Base-by-base conservation (phyloP, 139 green algal species). In the Dunaliella sp. region DNA sequence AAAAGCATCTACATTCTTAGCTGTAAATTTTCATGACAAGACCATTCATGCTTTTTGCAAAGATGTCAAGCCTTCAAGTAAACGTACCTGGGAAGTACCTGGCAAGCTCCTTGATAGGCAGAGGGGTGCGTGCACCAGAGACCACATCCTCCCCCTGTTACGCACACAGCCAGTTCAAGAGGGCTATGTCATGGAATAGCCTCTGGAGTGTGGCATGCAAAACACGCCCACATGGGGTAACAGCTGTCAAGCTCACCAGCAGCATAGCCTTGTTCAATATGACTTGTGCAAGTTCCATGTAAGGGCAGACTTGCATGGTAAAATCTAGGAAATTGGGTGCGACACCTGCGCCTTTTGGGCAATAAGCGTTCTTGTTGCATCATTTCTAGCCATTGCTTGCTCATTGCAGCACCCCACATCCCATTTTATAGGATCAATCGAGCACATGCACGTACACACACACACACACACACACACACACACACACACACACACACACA, bases 131-230 rank as follows among this genome's bases (percentile, higher is more conserved):
- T 38, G 96, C 97, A 38, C 88, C 94, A 3, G 93, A 90, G 65
- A 98, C 95, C 84, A 98, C 95, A 73, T 98, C 95, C 91, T 98
- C 95, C 22, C 95, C 95, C 89, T 95, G 91, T 26, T n/a, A n/a
- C n/a, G n/a, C n/a, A n/a, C n/a, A n/a, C n/a, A n/a, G 1, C 2
- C 76, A 81, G 24, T 37, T 22, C 21, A 3, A 38, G 76, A 22
- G 31, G 2, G n/a, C 32, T 22, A 81, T 81, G 26, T 24, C 58
- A 74, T 24, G 58, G n/a, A n/a, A n/a, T 24, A 24, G 58, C 58
- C 58, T n/a, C 58, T n/a, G 58, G 22, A 74, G 22, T 24, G 24
- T 24, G 24, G 58, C 58, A n/a, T 21, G 21, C 58, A 24, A 74
- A 24, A 24, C 24, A n/a, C 58, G 24, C 58, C 24, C 58, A 21